Evolutionary conservation across 1,139 yeast genomes (phyloP), one percentile per base, ranked within the genome.

Genomic region (Suhomyces chickasaworum): DNA sequence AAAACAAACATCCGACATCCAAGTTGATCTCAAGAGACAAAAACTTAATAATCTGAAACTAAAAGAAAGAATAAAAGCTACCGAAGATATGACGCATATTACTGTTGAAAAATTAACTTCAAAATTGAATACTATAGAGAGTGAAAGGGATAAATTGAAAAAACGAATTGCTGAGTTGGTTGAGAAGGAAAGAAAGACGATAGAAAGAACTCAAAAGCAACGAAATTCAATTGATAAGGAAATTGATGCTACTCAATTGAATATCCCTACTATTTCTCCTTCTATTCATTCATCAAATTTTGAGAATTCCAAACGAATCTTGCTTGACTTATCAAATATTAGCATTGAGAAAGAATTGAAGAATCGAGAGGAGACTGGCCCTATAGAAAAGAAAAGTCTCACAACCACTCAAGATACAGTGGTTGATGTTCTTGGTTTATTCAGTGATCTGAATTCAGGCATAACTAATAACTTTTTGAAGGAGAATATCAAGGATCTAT

Each of bases 11-110:
- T 52, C 50, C 7, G 58, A 51, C 10, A 46, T 65, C 6, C 60
- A 62, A 44, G 54, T 53, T 2, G 61, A 61, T 27, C 45, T 69
- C 27, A 52, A 51, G 9, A 48, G 53, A 13, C 69, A 66, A 44
- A 56, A 53, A 39, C 17, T 44, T 2, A 39, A 40, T 9, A 60
- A 57, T 41, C 60, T 56, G 34, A 58, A 59, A 43, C 42, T 61
- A 4, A 53, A 50, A 42, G 63, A 56, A 25, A 62, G 60, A 21
- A 44, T 57, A 37, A 60, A 59, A 35, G 13, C 38, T 10, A 39
- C 57, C 32, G 63, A 64, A 48, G 54, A 54, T 22, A 64, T 63
- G 17, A 55, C 48, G 21, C 39, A 45, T 18, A 50, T 52, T 31
- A 55, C 56, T 42, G 40, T 60, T 3, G 61, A 61, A 13, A 48